Percentiles rank a stretch among this genome's conserved stretches.
phyloP scores from a whole-genome alignment of 495 filamentous ascomycete genomes.

The Cetradonia linearis region DNA sequence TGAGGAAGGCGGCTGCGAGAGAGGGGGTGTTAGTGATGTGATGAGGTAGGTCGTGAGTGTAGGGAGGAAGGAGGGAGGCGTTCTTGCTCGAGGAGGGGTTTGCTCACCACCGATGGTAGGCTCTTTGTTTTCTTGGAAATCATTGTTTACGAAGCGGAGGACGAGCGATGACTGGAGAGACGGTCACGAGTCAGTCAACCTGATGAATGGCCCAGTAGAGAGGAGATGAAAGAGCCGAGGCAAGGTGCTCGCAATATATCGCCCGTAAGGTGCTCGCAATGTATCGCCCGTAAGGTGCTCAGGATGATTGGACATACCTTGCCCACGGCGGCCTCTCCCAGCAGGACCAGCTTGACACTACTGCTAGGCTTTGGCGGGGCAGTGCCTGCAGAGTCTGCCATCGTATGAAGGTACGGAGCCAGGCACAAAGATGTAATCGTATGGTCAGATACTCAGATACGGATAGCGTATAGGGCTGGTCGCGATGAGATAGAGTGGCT shows the following conservation, averaged over 20 bases:
- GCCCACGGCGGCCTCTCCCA: constrained; percentile 94
- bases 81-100: constrained; percentile 7
- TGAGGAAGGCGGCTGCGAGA: constrained; percentile 79
- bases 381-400: constrained; percentile 30
- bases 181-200: constrained; percentile 21
- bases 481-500: neutral
- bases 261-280: neutral
- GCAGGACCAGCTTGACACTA: constrained; percentile 95
- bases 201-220: neutral
- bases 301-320: constrained; percentile 53
- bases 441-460: neutral
- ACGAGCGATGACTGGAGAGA: constrained; percentile 79
- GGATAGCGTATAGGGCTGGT: neutral
- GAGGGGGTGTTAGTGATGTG: neutral
- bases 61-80: neutral
- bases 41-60: neutral
- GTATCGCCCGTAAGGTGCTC: neutral
- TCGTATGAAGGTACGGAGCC: constrained; percentile 17
- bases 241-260: neutral
- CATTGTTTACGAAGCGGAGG: constrained; percentile 97
- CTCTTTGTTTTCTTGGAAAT: constrained; percentile 99
- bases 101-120: constrained; percentile 92
- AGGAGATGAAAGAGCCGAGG: constrained; percentile 9
- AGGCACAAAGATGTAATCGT: neutral
- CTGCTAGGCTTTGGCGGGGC: constrained; percentile 87